Conservation (phyloP, 2,329 filamentous ascomycete species). For the Chaetomiaceae sp. region DNA sequence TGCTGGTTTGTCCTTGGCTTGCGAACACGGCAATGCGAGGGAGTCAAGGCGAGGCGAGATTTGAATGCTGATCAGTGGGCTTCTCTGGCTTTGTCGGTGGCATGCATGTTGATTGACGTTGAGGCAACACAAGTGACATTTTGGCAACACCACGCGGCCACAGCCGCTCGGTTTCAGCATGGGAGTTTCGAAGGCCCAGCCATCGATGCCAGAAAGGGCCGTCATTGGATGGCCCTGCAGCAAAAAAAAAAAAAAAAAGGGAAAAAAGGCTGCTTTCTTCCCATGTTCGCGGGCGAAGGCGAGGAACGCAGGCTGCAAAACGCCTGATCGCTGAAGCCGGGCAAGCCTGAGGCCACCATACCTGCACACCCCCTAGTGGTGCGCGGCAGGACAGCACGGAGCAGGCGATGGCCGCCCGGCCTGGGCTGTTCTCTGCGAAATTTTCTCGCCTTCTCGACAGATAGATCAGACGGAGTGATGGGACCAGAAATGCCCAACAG, state of each 20-base stretch:
- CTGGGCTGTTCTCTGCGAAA: conserved; percentile 1
- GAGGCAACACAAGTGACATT: conserved; percentile 7
- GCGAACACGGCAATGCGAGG: not conserved
- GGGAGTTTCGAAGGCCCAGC: conserved; percentile 17
- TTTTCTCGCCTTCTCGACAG: conserved; percentile 7
- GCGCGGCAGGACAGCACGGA: not conserved
- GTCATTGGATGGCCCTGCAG: conserved; percentile 19
- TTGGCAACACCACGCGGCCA: conserved; percentile 8
- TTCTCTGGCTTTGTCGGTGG: not conserved
- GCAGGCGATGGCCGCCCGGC: not conserved
- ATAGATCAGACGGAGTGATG: not conserved
- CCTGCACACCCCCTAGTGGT: conserved; percentile 5
- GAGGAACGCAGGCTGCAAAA: conserved; percentile 23
- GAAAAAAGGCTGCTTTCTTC: too few relatives aligned
- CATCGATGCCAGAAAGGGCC: conserved; percentile 2
- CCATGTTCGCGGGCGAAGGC: conserved; percentile 15
- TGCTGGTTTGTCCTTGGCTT: conserved; percentile 18
- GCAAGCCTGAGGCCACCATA: conserved; percentile 15
- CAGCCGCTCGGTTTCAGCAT: conserved; percentile 22
- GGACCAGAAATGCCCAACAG: conserved; percentile 6
- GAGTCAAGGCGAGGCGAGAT: not conserved
- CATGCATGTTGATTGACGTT: conserved; percentile 10
- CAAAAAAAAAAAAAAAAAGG: conserved; percentile 10
- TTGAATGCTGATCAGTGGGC: too few relatives aligned
- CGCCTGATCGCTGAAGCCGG: conserved; percentile 22